Base-by-base conservation (phyloP, 352 stramenopile species). In the Globisporangium orthogonon region DNA sequence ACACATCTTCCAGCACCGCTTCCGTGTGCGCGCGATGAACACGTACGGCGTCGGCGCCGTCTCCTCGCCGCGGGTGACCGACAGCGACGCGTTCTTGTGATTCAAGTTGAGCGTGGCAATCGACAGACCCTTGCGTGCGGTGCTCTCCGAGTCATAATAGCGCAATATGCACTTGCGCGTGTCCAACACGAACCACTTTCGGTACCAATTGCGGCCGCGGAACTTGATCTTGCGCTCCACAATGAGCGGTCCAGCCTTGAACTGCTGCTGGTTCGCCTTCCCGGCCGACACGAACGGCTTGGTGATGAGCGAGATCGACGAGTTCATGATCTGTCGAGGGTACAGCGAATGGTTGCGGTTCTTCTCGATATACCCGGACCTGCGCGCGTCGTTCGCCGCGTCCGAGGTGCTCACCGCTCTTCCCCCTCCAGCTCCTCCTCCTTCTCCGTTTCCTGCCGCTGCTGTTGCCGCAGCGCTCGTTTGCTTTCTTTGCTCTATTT, bases 101-200 rank as follows among this genome's bases (percentile, higher is more conserved):
- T 65, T 71, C 61, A 89, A 51, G 39, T 83, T 87, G 29, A 89
- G 70, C 59, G 83, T 87, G 1, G 79, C 67, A 29, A 86, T 62
- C 15, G 79, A 87, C 3, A 89, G 58, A 0, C 77, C 79, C 33
- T 76, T 71, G 10, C 69, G 68, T 30, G 76, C 77, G 11, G 78
- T 68, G 39, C 66, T 60, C 62, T 91, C 78, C 3, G 78, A 87
- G 54, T 91, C 81, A 62, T 89, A 91, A 46, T 87, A 91, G 5
- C 78, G 77, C 51, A 91, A 43, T 0, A 84, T 52, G n/a, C 71
- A 74, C 63, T 89, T 87, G 29, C 61, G 65, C 7, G 63, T 66
- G 54, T 91, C 77, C 7, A 91, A 54, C 1, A 87, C 76, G 58
- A 91, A 88, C 81, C 81, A 91, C 62, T 91, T 91, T 45, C 78